These are phyloP conservation scores for Gilbertella persicaria DNA, from an alignment of 371 early-diverging fungal species.

Conservation along the genomic window DNA sequence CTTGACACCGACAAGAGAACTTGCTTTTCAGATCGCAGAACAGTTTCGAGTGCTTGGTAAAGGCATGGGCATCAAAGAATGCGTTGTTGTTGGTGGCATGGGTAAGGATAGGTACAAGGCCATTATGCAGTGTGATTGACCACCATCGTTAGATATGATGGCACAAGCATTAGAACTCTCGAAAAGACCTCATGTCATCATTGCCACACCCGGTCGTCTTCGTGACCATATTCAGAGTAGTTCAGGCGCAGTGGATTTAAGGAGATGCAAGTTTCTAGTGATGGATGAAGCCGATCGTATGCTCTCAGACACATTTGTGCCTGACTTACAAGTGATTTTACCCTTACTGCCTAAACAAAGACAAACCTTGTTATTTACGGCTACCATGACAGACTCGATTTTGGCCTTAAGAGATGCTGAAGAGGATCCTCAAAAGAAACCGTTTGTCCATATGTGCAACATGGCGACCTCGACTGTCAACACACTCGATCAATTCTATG, in stretches of 20 bases:
- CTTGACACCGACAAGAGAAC: constrained; percentile 96
- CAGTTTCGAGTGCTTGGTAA: constrained; percentile 93
- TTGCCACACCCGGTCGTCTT: constrained; percentile 98
- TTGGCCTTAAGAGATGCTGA: constrained; percentile 55
- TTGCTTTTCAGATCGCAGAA: constrained; percentile 97
- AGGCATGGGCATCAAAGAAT: constrained; percentile 80
- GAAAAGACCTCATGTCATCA: constrained; percentile 91
- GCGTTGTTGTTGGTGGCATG: constrained; percentile 96
- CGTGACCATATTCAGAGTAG: constrained; percentile 90
- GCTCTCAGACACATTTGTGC: constrained; percentile 79
- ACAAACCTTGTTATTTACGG: constrained; percentile 93
- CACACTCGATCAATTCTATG: constrained; percentile 86
- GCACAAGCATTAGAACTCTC: constrained; percentile 87
- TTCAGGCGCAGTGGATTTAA: constrained; percentile 63
- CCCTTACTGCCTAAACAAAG: constrained; percentile 76
- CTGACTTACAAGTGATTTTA: constrained; percentile 84
- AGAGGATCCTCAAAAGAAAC: constrained; percentile 49
- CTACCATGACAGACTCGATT: constrained; percentile 93
- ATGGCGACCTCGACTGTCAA: constrained; percentile 80
- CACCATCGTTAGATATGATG: constrained; percentile 91
- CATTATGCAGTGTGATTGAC: no score
- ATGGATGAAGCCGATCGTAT: constrained; percentile 99
- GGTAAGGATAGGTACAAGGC: constrained; percentile 35
- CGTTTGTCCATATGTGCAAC: constrained; percentile 84
- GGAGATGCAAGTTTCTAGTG: constrained; percentile 70